A percentile compares a stretch with the other conserved stretches of the same genome.
Evolutionary conservation across 306 rosid genomes (phyloP).

Genomic region (Gastrolobium villosum): DNA sequence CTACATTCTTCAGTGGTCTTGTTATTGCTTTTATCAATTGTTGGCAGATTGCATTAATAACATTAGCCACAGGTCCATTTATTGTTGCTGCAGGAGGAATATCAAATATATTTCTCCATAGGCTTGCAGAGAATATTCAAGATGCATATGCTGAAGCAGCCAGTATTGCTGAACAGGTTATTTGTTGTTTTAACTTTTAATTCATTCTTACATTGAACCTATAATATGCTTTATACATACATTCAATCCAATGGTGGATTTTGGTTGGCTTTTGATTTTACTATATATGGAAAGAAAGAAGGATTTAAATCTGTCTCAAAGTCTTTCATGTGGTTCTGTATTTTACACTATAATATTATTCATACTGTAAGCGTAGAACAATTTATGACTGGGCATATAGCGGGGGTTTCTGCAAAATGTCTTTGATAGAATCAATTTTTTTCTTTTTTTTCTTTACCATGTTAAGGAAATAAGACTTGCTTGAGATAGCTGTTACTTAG

Average conservation of each 20-base stretch:
- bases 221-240: conserved; percentile 20
- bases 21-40: conserved; percentile 95
- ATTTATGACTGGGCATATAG: conserved; percentile 14
- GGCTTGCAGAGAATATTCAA: conserved; percentile 99
- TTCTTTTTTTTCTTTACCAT: conserved; percentile 14
- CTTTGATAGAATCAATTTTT: conserved; percentile 4
- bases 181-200: conserved; percentile 31
- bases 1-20: conserved; percentile 98
- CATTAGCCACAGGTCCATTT: conserved; percentile 97
- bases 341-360: conserved; percentile 18
- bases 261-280: conserved; percentile 26
- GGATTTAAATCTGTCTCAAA: conserved; percentile 18
- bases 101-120: conserved; percentile 98
- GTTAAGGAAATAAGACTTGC: conserved; percentile 18
- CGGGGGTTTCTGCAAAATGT: conserved; percentile 2
- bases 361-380: neutral
- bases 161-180: conserved; percentile 99
- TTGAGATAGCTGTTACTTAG: conserved; percentile 24
- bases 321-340: conserved; percentile 30
- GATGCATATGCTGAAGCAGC: conserved; percentile 99
- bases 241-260: conserved; percentile 29
- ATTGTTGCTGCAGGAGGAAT: conserved; percentile 99
- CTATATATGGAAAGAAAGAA: conserved; percentile 16
- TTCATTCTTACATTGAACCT: conserved; percentile 26
- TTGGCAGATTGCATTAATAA: conserved; percentile 97